Evolutionary conservation across 495 filamentous ascomycete genomes (phyloP), one percentile per base, ranked within the genome.

Genomic region (Xylaria castorea): DNA sequence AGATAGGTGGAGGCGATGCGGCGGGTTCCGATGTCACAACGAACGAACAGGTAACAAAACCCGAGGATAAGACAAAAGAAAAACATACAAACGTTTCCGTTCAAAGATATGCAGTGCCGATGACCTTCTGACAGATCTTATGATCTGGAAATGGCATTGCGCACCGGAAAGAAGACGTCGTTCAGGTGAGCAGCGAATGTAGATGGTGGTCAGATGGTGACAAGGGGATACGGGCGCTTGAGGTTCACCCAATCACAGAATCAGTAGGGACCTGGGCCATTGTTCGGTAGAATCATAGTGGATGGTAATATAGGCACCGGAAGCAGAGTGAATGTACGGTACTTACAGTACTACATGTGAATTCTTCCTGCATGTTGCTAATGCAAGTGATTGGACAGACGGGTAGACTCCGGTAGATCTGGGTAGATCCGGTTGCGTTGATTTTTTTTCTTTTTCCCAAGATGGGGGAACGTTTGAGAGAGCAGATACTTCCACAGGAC

Each of bases 351-450:
- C 64, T 14, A 30, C 50, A 14, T 30, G 30, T 9, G 69, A 38
- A 34, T 65, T 32, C 57, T 71, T 22, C 48, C 42, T 66, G 63
- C 70, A 65, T 63, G 63, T 30, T 25, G 40, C 63, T 66, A 32
- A 67, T 72, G 70, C 63, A 63, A 51, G 70, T 67, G 70, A 72
- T 72, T 72, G 70, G 70, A 36, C 50, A 51, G 70, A 25, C 63
- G 70, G 70, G 48, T 61, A 66, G 62, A 72, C 62, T 61, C 51
- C 70, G 70, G 70, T 36, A 72, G 70, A 72, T 72, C 70, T 62
- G 57, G 66, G 55, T 48, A 70, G 53, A 70, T 60, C 67, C 66
- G 66, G 32, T 11, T 53, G 30, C 20, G 48, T 64, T 5, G 1
- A 18, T 2, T 20, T 14, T 63, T 20, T 57, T n/a, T 48, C 20